Evolutionary conservation across 2,329 filamentous ascomycete genomes (phyloP).

Genomic region (Bertia moriformis): DNA sequence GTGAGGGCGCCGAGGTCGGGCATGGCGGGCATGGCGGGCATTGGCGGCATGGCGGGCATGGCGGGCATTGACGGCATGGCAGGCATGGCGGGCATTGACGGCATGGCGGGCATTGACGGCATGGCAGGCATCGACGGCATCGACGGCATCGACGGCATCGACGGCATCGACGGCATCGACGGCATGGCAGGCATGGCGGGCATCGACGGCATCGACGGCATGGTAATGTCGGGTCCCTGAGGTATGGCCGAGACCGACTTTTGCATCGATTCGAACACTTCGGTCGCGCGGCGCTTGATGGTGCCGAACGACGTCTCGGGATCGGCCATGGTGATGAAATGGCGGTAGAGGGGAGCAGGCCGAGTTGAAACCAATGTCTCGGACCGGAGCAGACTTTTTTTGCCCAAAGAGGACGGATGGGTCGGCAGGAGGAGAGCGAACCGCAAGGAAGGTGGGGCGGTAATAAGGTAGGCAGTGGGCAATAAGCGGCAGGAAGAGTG

Average conservation of each 20-base stretch:
- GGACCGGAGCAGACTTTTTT: no score
- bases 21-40: slow-evolving; percentile 4
- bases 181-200: slow-evolving; percentile 3
- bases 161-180: slow-evolving; percentile 4
- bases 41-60: not conserved
- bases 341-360: no score
- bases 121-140: slow-evolving; percentile 9
- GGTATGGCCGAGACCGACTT: slow-evolving; percentile 30
- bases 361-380: no score
- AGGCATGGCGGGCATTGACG: slow-evolving; percentile 8
- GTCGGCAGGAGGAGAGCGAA: no score
- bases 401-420: no score
- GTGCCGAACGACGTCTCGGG: slow-evolving; percentile 27
- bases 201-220: slow-evolving; percentile 7
- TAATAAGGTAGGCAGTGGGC: no score
- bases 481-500: no score
- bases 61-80: slow-evolving; percentile 7
- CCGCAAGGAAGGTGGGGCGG: no score
- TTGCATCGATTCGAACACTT: slow-evolving; percentile 33
- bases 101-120: slow-evolving; percentile 8
- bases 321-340: no score
- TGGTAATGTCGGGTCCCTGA: slow-evolving; percentile 12
- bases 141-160: slow-evolving; percentile 8
- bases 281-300: slow-evolving; percentile 38
- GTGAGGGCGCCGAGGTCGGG: slow-evolving; percentile 6